phyloP scores from a whole-genome alignment of 2,329 filamentous ascomycete genomes.

The Xylaria sp. region DNA sequence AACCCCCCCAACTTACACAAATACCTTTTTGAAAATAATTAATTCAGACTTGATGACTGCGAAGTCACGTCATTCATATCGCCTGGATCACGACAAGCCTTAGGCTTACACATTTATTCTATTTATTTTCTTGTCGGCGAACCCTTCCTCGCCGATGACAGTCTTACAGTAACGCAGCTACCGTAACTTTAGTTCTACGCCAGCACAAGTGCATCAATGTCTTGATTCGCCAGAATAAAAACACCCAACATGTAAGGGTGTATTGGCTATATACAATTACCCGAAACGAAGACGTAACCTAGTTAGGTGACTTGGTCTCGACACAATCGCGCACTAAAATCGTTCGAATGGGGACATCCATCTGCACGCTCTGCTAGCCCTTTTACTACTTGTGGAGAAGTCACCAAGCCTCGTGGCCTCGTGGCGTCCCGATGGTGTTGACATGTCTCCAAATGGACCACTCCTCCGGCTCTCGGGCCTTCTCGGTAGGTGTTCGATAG shows the following conservation, averaged over 20 bases:
- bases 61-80: too few relatives aligned
- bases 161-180: too few relatives aligned
- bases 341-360: background rate
- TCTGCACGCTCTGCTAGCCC: background rate
- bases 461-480: too few relatives aligned
- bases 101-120: too few relatives aligned
- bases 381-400: background rate
- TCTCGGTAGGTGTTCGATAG: background rate
- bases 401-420: too few relatives aligned
- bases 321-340: background rate
- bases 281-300: background rate
- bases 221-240: background rate
- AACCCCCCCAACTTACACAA: too few relatives aligned
- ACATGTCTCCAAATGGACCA: background rate
- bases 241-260: background rate
- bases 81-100: too few relatives aligned
- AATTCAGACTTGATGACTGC: too few relatives aligned
- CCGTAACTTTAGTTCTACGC: too few relatives aligned
- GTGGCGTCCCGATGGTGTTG: background rate
- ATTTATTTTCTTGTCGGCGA: too few relatives aligned
- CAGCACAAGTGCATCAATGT: background rate
- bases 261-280: background rate
- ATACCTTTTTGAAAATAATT: too few relatives aligned
- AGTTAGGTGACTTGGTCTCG: background rate
- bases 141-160: background rate